Evolutionary conservation across 306 rosid genomes (phyloP), one percentile per base, ranked within the genome.

Genomic region (Cucumis melo): DNA sequence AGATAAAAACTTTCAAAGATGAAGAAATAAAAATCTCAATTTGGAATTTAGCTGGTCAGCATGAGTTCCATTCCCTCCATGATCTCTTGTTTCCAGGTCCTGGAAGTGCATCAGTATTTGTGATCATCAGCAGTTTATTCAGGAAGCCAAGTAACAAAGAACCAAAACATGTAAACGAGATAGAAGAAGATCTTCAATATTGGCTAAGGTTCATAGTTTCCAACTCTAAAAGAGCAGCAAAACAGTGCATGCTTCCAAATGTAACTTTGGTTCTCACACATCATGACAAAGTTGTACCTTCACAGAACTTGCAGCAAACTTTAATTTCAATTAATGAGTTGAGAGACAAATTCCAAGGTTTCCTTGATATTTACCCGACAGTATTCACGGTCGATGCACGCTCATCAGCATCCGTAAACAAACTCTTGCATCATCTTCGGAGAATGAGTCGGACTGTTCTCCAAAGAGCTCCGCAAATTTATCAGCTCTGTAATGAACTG

Each of bases 11-110:
- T 63, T 87, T 92, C 86, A 89, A 83, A 83, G 95, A 95, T 61
- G 98, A 90, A 39, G 92, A 84, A 76, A 87, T 90, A 63, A 90
- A 86, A 82, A 89, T 90, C 77, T 95, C 96, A 54, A 73, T 92
- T 71, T 95, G 99, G 99, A 94, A 92, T 70, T 91, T 94, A 79
- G 95, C 96, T 32, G 98, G 98, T 63, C 97, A 92, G 74, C 99
- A 92, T 74, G 97, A 90, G 81, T 87, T 92, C 81, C 87, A 83
- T 83, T 87, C 97, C 67, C 96, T 92, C 77, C 99, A 92, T 65
- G 98, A 94, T 83, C 96, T 92, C 83, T 90, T 95, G 98, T 95
- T 92, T 78, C 99, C 93, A 0, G 99, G 99, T 27, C 91, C 89
- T 60, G 97, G 99, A 7, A 94, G 93, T 77, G 98, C 98, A 14